These are phyloP conservation scores for Lecanoromycetidae sp. DNA, from an alignment of 2,329 filamentous ascomycete species.

Conservation along the genomic window DNA sequence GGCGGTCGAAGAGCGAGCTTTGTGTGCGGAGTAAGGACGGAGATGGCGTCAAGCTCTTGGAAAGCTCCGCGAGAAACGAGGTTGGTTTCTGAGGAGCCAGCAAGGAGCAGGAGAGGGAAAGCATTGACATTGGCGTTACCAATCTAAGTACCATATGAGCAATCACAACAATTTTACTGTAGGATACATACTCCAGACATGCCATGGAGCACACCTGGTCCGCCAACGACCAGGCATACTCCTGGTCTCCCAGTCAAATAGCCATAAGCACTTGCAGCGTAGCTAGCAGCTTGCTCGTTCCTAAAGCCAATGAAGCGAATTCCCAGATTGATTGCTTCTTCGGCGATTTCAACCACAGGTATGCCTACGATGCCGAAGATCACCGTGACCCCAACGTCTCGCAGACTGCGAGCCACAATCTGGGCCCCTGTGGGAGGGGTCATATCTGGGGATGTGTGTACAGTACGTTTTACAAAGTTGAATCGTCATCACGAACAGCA, in stretches of 20 bases:
- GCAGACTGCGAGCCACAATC: conserved; percentile 38
- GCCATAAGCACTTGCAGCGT: conserved; percentile 47
- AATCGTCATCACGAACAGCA: neutral
- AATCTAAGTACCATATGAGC: conserved; percentile 24
- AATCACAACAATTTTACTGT: neutral
- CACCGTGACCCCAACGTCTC: conserved; percentile 37
- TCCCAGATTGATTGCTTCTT: conserved; percentile 44
- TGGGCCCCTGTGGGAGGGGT: conserved; percentile 29
- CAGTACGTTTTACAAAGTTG: neutral
- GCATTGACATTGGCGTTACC: conserved; percentile 42
- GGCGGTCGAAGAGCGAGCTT: conserved; percentile 40
- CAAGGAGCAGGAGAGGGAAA: conserved; percentile 43
- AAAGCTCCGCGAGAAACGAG: conserved; percentile 43
- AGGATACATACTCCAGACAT: conserved; percentile 39
- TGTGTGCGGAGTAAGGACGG: conserved; percentile 41
- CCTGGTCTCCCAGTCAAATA: conserved; percentile 46
- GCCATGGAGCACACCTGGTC: conserved; percentile 46
- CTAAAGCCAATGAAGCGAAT: conserved; percentile 48
- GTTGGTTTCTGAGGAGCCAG: conserved; percentile 42
- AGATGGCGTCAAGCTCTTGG: conserved; percentile 45
- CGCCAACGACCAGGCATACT: conserved; percentile 47
- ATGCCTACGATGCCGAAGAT: conserved; percentile 45
- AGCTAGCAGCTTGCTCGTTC: conserved; percentile 47
- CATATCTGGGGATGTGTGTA: neutral
- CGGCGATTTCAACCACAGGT: conserved; percentile 45